phyloP scores from a whole-genome alignment of 83 land plant genomes.

The Diphasiastrum complanatum region DNA sequence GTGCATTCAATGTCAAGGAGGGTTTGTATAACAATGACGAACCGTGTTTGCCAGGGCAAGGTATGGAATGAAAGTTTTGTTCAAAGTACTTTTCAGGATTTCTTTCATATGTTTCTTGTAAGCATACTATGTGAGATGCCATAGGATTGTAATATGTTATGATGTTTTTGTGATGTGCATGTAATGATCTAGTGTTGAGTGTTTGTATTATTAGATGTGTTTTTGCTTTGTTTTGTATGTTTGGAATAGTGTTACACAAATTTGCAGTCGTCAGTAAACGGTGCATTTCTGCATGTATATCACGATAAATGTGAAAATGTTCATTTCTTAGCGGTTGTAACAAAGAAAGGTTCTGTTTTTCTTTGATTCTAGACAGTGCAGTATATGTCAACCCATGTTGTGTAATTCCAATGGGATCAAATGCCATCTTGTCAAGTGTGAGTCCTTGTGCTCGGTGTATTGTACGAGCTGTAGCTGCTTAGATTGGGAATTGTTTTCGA shows the following conservation, averaged over 20 bases:
- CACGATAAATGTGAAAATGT: slow-evolving; percentile 1
- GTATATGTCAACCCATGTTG: slow-evolving; percentile 1
- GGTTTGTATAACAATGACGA: too few species aligned
- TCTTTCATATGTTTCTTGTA: too few species aligned
- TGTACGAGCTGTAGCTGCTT: background rate
- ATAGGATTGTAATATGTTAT: too few species aligned
- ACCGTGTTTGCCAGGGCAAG: too few species aligned
- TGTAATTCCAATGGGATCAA: background rate
- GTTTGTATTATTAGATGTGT: too few species aligned
- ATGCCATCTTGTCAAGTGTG: background rate
- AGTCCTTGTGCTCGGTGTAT: slow-evolving; percentile 8
- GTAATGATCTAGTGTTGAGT: too few species aligned
- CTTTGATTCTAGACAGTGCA: background rate
- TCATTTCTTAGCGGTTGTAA: background rate
- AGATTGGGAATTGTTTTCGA: background rate
- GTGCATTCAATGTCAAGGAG: too few species aligned
- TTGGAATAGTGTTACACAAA: background rate
- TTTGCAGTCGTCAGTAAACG: background rate
- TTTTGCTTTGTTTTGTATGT: too few species aligned
- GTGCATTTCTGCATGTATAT: background rate
- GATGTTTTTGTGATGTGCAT: too few species aligned
- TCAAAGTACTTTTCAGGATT: too few species aligned
- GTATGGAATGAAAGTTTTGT: too few species aligned
- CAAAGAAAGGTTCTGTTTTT: background rate
- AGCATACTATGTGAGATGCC: too few species aligned